Evolutionary conservation across 768 basidiomycete species (phyloP), one percentile per base, ranked within the genome.

Genomic region (Cyclocybe cylindracea): DNA sequence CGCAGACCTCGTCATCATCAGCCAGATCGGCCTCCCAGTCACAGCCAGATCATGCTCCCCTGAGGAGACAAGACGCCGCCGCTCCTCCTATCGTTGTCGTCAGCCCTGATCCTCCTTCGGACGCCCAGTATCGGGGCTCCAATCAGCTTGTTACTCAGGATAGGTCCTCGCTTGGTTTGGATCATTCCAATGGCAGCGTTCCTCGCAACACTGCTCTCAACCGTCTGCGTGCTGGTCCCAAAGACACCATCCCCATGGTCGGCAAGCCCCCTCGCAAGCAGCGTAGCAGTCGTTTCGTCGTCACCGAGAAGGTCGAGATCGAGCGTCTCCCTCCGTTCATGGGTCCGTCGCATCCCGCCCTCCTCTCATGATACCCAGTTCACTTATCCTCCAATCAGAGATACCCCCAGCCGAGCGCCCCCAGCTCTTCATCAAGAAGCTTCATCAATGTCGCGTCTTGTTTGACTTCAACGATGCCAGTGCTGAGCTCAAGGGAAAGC

Each of bases 391-490:
- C 24, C 54, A 47, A 58, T 63, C 71, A 98, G 97, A 99, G 77
- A 95, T 89, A 2, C 81, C 94, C 44, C 83, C 87, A 4, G 83
- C 77, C 58, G 97, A 98, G 68, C 87, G 96, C 34, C 85, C 92
- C 33, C 86, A 88, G 54, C 78, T 99, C 35, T 98, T 99, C 69
- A 77, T 98, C 65, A 92, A 82, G 72, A 99, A 99, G 71, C 80
- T 99, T 48, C 87, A 89, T 69, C 97, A 99, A 67, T 98, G 96
- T 73, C 86, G 90, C 50, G 94, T 98, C 56, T 75, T 99, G 38
- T 99, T 99, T 70, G 97, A 99, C 73, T 99, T 99, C 72, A 98
- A 98, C 66, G 97, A 99, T 67, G 91, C 94, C 41, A 95, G 91
- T 62, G 79, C 91, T 29, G 97, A 99, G 63, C 82, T 99, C 64